Conservation (phyloP, 2,329 filamentous ascomycete species). For the Hymenoscyphus occultus region DNA sequence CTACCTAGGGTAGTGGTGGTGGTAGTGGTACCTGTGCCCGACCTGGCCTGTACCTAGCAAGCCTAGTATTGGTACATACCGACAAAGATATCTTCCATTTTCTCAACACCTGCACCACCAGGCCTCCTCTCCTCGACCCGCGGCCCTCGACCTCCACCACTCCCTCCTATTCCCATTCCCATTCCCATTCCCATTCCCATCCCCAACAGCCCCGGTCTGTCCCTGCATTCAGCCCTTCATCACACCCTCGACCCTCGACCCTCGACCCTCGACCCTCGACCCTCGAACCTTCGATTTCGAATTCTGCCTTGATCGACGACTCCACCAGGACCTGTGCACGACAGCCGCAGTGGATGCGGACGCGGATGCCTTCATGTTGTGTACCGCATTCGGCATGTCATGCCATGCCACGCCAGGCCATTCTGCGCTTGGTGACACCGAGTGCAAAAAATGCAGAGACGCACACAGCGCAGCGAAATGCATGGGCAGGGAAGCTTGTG, state of each 20-base stretch:
- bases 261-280: background rate
- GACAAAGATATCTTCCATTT: background rate
- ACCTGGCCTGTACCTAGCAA: too few relatives aligned
- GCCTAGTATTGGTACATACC: too few relatives aligned
- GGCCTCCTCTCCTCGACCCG: background rate
- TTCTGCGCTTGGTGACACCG: background rate
- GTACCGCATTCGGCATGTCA: background rate
- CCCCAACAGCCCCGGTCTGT: too few relatives aligned
- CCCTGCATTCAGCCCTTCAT: too few relatives aligned
- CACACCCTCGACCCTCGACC: background rate
- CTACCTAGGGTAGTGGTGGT: too few relatives aligned
- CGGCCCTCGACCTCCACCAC: background rate
- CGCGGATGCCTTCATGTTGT: background rate
- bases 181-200: too few relatives aligned
- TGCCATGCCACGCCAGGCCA: background rate
- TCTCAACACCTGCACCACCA: background rate
- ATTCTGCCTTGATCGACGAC: background rate
- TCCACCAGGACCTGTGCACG: background rate
- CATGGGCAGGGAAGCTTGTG: background rate
- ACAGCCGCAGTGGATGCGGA: background rate
- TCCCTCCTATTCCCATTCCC: too few relatives aligned
- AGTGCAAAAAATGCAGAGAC: background rate
- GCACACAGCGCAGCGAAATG: background rate
- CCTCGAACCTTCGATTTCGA: background rate
- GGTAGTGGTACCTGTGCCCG: too few relatives aligned